phyloP scores from a whole-genome alignment of 805 yeast genomes.

The Saturnispora saitoi region DNA sequence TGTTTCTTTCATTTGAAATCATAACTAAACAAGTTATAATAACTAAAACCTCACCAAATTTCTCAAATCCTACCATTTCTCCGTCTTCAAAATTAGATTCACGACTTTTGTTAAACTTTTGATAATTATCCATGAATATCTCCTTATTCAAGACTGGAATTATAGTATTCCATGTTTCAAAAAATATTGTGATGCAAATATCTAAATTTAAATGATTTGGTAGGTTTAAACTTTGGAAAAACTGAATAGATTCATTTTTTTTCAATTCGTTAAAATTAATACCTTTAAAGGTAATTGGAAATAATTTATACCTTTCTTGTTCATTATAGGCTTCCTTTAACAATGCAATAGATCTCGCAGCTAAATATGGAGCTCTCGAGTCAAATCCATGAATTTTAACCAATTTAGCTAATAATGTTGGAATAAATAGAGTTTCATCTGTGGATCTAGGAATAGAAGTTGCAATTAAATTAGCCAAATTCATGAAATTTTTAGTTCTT shows the following conservation, averaged over 20 bases:
- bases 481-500: conserved; percentile 36
- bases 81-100: conserved; percentile 37
- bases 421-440: conserved; percentile 68
- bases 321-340: conserved; percentile 44
- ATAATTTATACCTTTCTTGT: conserved; percentile 25
- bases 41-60: conserved; percentile 46
- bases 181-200: conserved; percentile 56
- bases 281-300: conserved; percentile 26
- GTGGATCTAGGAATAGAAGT: conserved; percentile 69
- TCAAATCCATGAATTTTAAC: conserved; percentile 66
- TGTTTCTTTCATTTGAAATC: conserved; percentile 30
- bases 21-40: conserved; percentile 45
- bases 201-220: conserved; percentile 57
- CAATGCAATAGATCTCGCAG: conserved; percentile 65
- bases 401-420: conserved; percentile 59
- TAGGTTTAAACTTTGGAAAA: conserved; percentile 36
- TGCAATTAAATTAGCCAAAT: conserved; percentile 53
- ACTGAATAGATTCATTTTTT: conserved; percentile 35
- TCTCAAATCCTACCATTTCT: conserved; percentile 37
- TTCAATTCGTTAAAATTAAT: conserved; percentile 33
- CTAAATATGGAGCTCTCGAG: conserved; percentile 58
- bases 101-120: conserved; percentile 36
- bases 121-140: conserved; percentile 56
- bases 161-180: conserved; percentile 68
- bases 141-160: conserved; percentile 64